Percentiles rank a stretch among this genome's conserved stretches.
Evolutionary conservation across 176 grass and related monocot species (phyloP).

Genomic region (Zizania latifolia): DNA sequence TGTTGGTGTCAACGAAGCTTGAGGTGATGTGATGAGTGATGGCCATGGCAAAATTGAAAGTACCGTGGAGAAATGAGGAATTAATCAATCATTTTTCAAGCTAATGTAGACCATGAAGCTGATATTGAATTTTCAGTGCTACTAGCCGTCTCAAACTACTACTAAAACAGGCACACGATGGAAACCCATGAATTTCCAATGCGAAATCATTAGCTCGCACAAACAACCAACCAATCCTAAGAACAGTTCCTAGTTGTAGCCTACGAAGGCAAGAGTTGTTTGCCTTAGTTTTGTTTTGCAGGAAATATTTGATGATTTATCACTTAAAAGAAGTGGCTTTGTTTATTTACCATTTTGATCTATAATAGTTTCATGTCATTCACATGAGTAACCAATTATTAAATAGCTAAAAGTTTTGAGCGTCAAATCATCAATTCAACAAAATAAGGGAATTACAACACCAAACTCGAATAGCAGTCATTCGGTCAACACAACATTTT

Average conservation of each 20-base stretch:
- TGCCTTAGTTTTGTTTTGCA: neutral
- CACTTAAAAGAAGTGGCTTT: too few species aligned
- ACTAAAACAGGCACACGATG: neutral
- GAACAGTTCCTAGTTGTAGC: neutral
- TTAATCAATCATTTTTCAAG: neutral
- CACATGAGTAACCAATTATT: too few species aligned
- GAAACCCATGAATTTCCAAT: neutral
- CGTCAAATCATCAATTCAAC: too few species aligned
- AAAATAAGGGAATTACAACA: constrained; percentile 31
- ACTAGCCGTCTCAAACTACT: neutral
- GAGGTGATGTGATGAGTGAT: neutral
- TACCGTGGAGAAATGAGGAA: neutral
- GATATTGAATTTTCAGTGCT: neutral
- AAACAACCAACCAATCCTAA: neutral
- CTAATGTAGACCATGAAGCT: neutral
- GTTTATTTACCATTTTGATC: too few species aligned
- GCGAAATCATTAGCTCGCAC: neutral
- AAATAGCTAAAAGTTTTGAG: too few species aligned
- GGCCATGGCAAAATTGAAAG: neutral
- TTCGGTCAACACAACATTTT: neutral
- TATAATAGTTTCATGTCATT: too few species aligned
- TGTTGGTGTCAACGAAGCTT: neutral
- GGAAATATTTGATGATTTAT: too few species aligned
- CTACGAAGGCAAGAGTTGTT: neutral
- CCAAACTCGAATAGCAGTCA: neutral